Percentiles rank a stretch among this genome's conserved stretches.
phyloP scores from a whole-genome alignment of 2,329 filamentous ascomycete genomes.

The Cladophialophora psammophila region DNA sequence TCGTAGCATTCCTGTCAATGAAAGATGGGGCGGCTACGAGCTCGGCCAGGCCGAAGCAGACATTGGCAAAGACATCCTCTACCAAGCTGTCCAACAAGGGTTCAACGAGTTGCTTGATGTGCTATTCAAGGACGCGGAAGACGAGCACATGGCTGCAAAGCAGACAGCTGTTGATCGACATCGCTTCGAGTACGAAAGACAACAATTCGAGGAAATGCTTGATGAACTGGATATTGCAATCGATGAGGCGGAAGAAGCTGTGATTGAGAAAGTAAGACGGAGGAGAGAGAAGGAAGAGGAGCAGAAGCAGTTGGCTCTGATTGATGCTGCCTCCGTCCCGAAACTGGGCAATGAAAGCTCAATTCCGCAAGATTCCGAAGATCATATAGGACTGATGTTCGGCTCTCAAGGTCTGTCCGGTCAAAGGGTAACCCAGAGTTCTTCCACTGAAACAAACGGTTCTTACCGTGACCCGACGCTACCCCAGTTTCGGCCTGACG shows the following conservation, averaged over 20 bases:
- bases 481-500: slow-evolving; percentile 55
- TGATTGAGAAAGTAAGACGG: slow-evolving; percentile 34
- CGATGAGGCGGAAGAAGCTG: slow-evolving; percentile 6
- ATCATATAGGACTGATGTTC: slow-evolving; percentile 30
- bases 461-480: slow-evolving; percentile 52
- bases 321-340: slow-evolving; percentile 36
- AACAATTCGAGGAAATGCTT: slow-evolving; percentile 43
- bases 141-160: slow-evolving; percentile 72
- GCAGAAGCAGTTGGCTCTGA: slow-evolving; percentile 55
- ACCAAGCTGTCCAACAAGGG: slow-evolving; percentile 88
- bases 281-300: slow-evolving; percentile 46
- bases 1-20: slow-evolving; percentile 68
- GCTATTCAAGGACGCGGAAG: slow-evolving; percentile 82
- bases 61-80: slow-evolving; percentile 85
- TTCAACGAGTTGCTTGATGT: slow-evolving; percentile 91
- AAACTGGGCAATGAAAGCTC: slow-evolving; percentile 3
- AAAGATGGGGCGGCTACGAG: slow-evolving; percentile 79
- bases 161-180: slow-evolving; percentile 69
- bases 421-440: background rate
- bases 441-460: background rate
- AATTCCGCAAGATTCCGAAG: slow-evolving; percentile 40
- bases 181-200: slow-evolving; percentile 56
- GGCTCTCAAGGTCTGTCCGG: slow-evolving; percentile 1
- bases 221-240: slow-evolving; percentile 19
- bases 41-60: slow-evolving; percentile 82